Evolutionary conservation across 805 yeast genomes (phyloP), one percentile per base, ranked within the genome.

Genomic region (Candida tibetensis): DNA sequence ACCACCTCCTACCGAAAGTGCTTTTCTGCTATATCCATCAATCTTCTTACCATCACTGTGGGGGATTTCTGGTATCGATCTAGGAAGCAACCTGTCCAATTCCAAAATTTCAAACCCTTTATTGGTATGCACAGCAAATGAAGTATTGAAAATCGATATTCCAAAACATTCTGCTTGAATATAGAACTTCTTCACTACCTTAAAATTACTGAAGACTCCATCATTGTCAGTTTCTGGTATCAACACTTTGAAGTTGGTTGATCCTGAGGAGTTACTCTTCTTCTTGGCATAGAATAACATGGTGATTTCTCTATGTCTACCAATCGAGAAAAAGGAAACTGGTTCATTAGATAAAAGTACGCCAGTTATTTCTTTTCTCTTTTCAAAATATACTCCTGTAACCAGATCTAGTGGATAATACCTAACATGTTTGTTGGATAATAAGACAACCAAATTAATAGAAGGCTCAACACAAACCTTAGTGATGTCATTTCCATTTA

Each of bases 71-170:
- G 91, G 90, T 3, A 78, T 69, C 1, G 81, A 71, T 37, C 80
- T 64, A 1, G 82, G 76, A 21, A 79, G 69, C 15, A 74, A 62
- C 30, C 76, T 74, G 41, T 81, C 81, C 36, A 84, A 66, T 4
- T 82, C 74, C 47, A 79, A 65, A 19, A 83, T 71, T 42, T 84
- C 82, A 46, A 82, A 80, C 0, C 90, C 90, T 49, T 77, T 75
- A 13, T 74, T 62, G 0, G 88, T 74, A 50, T 82, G 85, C 1
- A 82, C 74, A 0, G 86, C 78, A 55, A 85, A 73, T 35, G 85
- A 72, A 15, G 78, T 76, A 42, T 80, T 77, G 61, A 86, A 79
- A 2, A 83, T 66, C 0, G 84, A 76, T 14, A 85, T 61, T 2
- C 80, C 82, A 41, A 57, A 66, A 36, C 84, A 72, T 35, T 82